Base-by-base conservation (phyloP, 768 basidiomycete genomes). In the Lentinula edodes region DNA sequence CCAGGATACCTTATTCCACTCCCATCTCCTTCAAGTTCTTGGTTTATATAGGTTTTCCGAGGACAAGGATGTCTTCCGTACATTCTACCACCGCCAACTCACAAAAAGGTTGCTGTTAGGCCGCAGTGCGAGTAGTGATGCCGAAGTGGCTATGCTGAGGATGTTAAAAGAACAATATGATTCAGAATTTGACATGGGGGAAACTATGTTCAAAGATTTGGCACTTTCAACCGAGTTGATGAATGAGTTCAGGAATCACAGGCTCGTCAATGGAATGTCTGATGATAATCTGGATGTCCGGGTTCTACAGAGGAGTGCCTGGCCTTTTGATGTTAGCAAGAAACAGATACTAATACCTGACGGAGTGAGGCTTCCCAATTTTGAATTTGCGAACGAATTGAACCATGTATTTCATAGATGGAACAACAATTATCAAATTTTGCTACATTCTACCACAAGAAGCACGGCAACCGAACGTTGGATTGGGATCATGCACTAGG, bases 151-250 rank as follows among this genome's bases (percentile, higher is more conserved):
- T 20, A 88, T 95, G 78, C 75, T 98, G 60, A 87, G 89, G 76
- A 90, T 90, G 73, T 77, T 99, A 62, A 92, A 91, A 76, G 87
- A 93, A 66, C 68, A 89, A 57, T 96, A 95, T 67, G 97, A 98
- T 70, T 90, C 95, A 10, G 95, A 96, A 63, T 98, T 98, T 68
- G 91, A 89, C 7, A 90, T 90, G 76, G 93, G 94, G 54, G 92
- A 94, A 67, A 86, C 93, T 43, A 96, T 98, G 96, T 96, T 98
- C 77, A 94, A 87, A 63, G 95, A 96, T 68, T 76, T 96, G 3
- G 83, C 84, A 0, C 75, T 93, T 16, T 95, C 93, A 1, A 73
- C 84, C 56, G 93, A 95, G 61, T 70, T 84, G 20, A 83, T 93
- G 80, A 70, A 72, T 0, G 88, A 89, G 63, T 91, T 86, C 72